These are phyloP conservation scores for Ciborinia camelliae DNA, from an alignment of 2,329 filamentous ascomycete species.

Conservation along the genomic window DNA sequence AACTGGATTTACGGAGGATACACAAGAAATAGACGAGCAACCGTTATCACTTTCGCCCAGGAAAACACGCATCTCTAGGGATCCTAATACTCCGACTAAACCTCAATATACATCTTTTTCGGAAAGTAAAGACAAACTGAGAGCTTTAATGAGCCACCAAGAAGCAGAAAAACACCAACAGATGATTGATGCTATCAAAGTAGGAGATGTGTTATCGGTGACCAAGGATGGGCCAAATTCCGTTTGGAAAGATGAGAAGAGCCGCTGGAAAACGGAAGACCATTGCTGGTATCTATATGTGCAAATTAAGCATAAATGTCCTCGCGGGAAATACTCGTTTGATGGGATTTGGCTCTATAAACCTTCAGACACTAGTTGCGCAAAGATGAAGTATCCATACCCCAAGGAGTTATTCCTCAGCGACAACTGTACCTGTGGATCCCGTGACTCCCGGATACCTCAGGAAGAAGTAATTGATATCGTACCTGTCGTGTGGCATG, in stretches of 20 bases:
- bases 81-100: background rate
- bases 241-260: conserved; percentile 52
- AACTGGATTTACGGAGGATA: conserved; percentile 28
- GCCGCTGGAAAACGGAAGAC: conserved; percentile 44
- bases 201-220: conserved; percentile 50
- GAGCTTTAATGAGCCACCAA: background rate
- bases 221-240: conserved; percentile 46
- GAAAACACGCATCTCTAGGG: conserved; percentile 7
- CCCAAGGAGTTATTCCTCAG: conserved; percentile 73
- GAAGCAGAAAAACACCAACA: conserved; percentile 21
- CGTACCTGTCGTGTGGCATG: conserved; percentile 57
- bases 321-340: conserved; percentile 45
- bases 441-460: conserved; percentile 42
- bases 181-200: conserved; percentile 48
- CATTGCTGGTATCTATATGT: conserved; percentile 70
- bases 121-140: background rate
- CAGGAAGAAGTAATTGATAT: conserved; percentile 55
- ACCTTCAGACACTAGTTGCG: conserved; percentile 67
- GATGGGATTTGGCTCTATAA: conserved; percentile 73
- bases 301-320: conserved; percentile 48
- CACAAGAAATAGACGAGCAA: conserved; percentile 25
- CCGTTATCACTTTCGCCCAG: background rate
- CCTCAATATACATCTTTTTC: background rate
- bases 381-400: conserved; percentile 64
- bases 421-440: conserved; percentile 67